These are phyloP conservation scores for Leishmania turanica DNA, from an alignment of 208 protist species.

Conservation along the genomic window DNA sequence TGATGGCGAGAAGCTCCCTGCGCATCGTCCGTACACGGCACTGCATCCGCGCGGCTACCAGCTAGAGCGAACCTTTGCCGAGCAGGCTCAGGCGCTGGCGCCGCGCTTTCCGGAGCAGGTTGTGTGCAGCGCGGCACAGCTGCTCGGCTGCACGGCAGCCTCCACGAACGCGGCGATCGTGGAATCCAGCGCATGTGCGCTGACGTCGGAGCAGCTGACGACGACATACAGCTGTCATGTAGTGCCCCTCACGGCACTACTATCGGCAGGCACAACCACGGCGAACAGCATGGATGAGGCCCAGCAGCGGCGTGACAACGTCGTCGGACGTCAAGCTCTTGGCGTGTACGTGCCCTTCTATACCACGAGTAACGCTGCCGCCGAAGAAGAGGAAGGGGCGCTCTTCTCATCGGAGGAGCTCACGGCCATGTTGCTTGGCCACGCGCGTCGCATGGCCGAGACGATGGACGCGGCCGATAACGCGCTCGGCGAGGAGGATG, in stretches of 20 bases:
- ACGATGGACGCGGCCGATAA: slow-evolving; percentile 44
- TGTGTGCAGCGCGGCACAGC: slow-evolving; percentile 57
- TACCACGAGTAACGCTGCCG: not conserved
- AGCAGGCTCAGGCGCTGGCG: slow-evolving; percentile 78
- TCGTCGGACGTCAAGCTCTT: slow-evolving; percentile 1
- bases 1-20: not conserved
- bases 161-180: not conserved
- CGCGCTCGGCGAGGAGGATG: slow-evolving; percentile 40
- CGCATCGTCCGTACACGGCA: not conserved
- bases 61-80: slow-evolving; percentile 89
- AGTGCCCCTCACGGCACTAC: not conserved
- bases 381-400: not conserved
- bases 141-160: slow-evolving; percentile 38
- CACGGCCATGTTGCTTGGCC: slow-evolving; percentile 83
- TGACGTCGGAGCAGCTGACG: slow-evolving; percentile 16
- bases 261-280: not conserved
- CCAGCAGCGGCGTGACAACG: not conserved
- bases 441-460: slow-evolving; percentile 63
- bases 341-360: slow-evolving; percentile 28
- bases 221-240: slow-evolving; percentile 20
- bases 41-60: slow-evolving; percentile 23
- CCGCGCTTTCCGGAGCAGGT: slow-evolving; percentile 76
- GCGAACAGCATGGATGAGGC: not conserved
- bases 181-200: not conserved
- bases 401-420: slow-evolving; percentile 84